Conservation (phyloP, 1,139 yeast genomes). For the Geotrichum klebahnii region DNA sequence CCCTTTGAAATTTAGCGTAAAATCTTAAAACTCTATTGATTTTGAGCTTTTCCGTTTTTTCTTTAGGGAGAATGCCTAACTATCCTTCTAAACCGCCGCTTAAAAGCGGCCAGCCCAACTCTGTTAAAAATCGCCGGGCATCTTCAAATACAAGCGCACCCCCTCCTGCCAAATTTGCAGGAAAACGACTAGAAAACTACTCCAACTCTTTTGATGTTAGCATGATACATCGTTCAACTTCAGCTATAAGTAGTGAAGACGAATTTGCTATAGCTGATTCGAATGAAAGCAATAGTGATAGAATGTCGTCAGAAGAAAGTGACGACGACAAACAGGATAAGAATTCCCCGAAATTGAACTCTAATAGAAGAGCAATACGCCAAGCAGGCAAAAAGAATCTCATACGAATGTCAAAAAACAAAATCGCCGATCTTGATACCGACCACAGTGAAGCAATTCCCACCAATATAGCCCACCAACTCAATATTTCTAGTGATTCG, state of each 20-base stretch:
- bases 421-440: no score
- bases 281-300: no score
- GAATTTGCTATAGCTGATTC: no score
- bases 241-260: no score
- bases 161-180: neutral
- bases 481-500: neutral
- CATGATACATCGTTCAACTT: neutral
- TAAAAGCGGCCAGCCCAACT: neutral
- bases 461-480: no score
- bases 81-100: neutral
- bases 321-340: no score
- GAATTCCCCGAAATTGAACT: no score
- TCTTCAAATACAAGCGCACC: neutral
- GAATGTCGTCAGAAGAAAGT: no score
- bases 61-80: slow-evolving; percentile 1
- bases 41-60: neutral
- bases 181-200: neutral
- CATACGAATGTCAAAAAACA: no score
- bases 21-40: neutral
- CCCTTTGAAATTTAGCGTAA: neutral
- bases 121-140: neutral
- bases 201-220: neutral
- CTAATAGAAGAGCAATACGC: no score
- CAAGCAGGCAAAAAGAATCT: no score
- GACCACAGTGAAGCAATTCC: no score